Evolutionary conservation across 1,284 basidiomycete species (phyloP), one percentile per base, ranked within the genome.

Genomic region (Pseudozyma pruni): DNA sequence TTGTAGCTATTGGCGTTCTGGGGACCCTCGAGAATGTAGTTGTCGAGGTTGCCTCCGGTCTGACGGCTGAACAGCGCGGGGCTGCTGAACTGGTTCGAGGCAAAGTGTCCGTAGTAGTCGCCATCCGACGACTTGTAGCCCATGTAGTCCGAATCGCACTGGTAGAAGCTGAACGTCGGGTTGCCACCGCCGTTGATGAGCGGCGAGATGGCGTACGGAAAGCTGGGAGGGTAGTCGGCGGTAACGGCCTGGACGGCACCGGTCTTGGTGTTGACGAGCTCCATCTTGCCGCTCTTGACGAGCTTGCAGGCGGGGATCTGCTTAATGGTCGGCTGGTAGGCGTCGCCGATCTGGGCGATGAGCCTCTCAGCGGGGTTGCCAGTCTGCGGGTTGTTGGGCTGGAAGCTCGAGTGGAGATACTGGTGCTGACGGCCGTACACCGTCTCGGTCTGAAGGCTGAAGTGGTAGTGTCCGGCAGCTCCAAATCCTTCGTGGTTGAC

Each of bases 51-150:
- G 22, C 32, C 50, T 16, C 34, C 41, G 33, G 34, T 52, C 33
- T 52, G 22, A 25, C 29, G n/a, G 31, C n/a, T 7, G 23, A 41
- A 55, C 38, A 33, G 40, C 1, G 27, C 22, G 8, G 19, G 11
- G 5, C 27, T n/a, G 41, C 17, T 31, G 41, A 9, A 23, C 8
- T 14, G 4, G 16, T 35, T 17, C 16, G 34, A n/a, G 2, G 10
- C 16, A 20, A 55, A 42, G 44, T 55, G 52, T 16, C 52, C 52
- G 33, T 55, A 55, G 17, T n/a, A 23, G 44, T 55, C 46, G 52
- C 6, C 46, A 22, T 23, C 29, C 39, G 46, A 32, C 16, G 37
- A 34, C 0, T 41, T 20, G 31, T 42, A 55, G 19, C 52, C 52
- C 52, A 55, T 55, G 32, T 41, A 55, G 23, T 20, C 35, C 19